phyloP scores from a whole-genome alignment of 2,329 filamentous ascomycete species.

The Orbilia quercus region DNA sequence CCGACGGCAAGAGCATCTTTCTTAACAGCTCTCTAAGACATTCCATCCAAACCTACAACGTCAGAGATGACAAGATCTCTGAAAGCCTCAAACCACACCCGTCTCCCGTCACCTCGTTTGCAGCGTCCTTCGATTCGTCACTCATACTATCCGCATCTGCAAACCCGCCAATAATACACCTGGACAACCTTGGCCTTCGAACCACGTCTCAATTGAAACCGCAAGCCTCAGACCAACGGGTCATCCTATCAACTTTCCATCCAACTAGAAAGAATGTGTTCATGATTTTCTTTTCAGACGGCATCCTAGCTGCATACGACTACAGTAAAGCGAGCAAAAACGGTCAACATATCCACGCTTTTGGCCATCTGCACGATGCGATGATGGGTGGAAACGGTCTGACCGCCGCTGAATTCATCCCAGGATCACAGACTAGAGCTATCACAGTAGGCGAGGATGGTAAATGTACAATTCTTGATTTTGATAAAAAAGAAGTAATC shows the following conservation, averaged over 20 bases:
- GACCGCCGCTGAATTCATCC: conserved; percentile 59
- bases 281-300: conserved; percentile 59
- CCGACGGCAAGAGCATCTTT: conserved; percentile 59
- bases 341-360: conserved; percentile 59
- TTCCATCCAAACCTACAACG: conserved; percentile 59
- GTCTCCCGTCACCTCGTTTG: conserved; percentile 58
- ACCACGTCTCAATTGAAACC: conserved; percentile 59
- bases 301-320: conserved; percentile 60
- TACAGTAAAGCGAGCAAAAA: conserved; percentile 58
- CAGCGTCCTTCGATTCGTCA: conserved; percentile 59
- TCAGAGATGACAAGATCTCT: conserved; percentile 59
- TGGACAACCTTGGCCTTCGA: conserved; percentile 59
- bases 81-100: conserved; percentile 59
- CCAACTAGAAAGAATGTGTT: conserved; percentile 59
- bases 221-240: conserved; percentile 57
- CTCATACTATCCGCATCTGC: conserved; percentile 59
- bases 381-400: conserved; percentile 59
- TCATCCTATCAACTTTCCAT: conserved; percentile 59
- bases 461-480: conserved; percentile 59
- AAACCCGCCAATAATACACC: conserved; percentile 58
- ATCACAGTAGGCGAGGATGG: conserved; percentile 60
- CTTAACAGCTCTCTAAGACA: conserved; percentile 59
- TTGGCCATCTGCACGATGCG: conserved; percentile 59
- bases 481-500: conserved; percentile 58
- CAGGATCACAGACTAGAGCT: conserved; percentile 58